Base-by-base conservation (phyloP, 495 filamentous ascomycete species). In the Aspergillus egyptiacus region DNA sequence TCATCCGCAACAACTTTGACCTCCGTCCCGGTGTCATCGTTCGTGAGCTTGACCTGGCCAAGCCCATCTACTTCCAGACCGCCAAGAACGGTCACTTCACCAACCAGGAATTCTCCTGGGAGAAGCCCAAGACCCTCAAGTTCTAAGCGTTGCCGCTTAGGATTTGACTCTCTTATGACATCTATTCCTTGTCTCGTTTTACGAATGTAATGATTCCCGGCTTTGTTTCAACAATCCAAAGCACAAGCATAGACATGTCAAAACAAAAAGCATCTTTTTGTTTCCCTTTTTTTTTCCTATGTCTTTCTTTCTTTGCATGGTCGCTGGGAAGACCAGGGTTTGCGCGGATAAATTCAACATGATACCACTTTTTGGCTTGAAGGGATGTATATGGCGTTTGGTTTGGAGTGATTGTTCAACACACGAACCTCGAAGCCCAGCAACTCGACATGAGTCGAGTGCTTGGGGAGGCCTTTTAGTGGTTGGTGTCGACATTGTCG, bases 21-120 rank as follows among this genome's bases (percentile, higher is more conserved):
- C 78, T 98, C 65, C 80, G 93, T 58, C 93, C 93, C 47, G 93
- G 93, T 80, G 89, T 96, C 67, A 98, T 98, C 63, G 93, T 96
- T 73, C 89, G 87, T 79, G 90, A 96, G 75, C 87, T 98, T 44
- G 84, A 97, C 69, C 80, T 98, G 48, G 80, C 83, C 66, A 87
- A 89, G 75, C 93, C 93, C 56, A 95, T 97, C 80, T 98, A 98
- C 84, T 82, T 80, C 83, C 79, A 91, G 77, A 98, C 93, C 23
- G 93, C 93, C 64, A 96, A 96, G 86, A 96, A 97, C 72, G 93
- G 91, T 61, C 93, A 98, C 81, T 98, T 98, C 77, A 95, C 91
- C 72, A 93, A 96, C 86, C 93, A 95, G 81, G 75, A 75, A 66
- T 98, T 96, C 82, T 78, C 75, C 69, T 98, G 93, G 93, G 93